phyloP scores from a whole-genome alignment of 805 yeast species.

The Schwanniomyces polymorphus region DNA sequence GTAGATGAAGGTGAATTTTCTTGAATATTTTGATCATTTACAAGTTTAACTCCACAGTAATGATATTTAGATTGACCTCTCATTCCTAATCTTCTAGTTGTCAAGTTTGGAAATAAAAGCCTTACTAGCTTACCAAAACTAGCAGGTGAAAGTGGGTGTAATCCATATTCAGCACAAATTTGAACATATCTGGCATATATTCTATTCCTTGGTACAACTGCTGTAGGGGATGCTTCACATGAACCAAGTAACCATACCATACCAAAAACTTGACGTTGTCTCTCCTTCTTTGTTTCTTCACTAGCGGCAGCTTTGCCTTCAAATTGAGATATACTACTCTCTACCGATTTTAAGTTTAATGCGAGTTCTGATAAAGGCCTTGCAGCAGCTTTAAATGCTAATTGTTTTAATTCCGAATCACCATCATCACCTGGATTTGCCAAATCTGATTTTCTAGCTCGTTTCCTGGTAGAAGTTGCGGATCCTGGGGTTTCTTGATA shows the following conservation, averaged over 20 bases:
- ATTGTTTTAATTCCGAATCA: constrained; percentile 34
- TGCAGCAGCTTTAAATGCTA: constrained; percentile 32
- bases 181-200: constrained; percentile 43
- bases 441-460: constrained; percentile 29
- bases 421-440: constrained; percentile 33
- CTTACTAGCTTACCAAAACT: constrained; percentile 75
- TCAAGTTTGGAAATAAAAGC: constrained; percentile 61
- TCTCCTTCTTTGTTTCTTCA: constrained; percentile 38
- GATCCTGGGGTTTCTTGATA: constrained; percentile 1
- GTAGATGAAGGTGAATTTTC: constrained; percentile 5
- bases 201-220: constrained; percentile 43
- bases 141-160: constrained; percentile 72
- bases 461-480: constrained; percentile 14
- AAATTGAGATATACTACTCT: constrained; percentile 20
- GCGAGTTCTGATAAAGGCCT: constrained; percentile 47
- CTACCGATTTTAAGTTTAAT: constrained; percentile 42
- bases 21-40: constrained; percentile 29
- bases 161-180: constrained; percentile 34
- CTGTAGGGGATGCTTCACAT: constrained; percentile 50
- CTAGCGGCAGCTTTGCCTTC: constrained; percentile 5
- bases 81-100: constrained; percentile 77
- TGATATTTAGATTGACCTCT: constrained; percentile 84
- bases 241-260: constrained; percentile 75
- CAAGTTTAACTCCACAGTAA: constrained; percentile 69
- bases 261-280: constrained; percentile 76